Conservation (phyloP, 2,329 filamentous ascomycete genomes). For the Colletotrichum paranaense region DNA sequence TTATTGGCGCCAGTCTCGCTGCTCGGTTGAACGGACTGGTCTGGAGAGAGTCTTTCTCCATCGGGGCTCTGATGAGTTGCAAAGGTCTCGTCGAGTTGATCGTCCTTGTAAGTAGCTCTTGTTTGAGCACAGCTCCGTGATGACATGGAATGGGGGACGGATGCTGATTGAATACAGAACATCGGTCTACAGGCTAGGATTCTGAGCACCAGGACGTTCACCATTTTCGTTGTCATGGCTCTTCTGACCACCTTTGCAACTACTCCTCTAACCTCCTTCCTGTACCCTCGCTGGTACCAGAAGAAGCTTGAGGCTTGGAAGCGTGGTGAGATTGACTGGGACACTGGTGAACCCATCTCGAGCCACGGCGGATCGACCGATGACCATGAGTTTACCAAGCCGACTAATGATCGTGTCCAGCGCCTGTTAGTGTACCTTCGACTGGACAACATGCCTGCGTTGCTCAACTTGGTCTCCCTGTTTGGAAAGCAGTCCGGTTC, state of each 20-base stretch:
- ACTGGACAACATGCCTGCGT: conserved; percentile 83
- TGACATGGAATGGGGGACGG: neutral
- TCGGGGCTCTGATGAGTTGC: conserved; percentile 94
- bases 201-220: conserved; percentile 84
- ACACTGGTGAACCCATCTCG: conserved; percentile 52
- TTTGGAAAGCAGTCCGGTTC: conserved; percentile 63
- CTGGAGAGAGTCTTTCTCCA: conserved; percentile 90
- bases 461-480: conserved; percentile 85
- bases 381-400: conserved; percentile 59
- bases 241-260: conserved; percentile 87
- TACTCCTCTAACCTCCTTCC: conserved; percentile 76
- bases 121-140: neutral
- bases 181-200: conserved; percentile 87
- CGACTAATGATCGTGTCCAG: conserved; percentile 61
- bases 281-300: conserved; percentile 78
- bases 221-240: conserved; percentile 96
- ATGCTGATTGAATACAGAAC: conserved; percentile 49
- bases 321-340: conserved; percentile 92
- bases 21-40: conserved; percentile 81
- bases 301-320: conserved; percentile 69
- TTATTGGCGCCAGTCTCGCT: conserved; percentile 83
- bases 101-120: conserved; percentile 74
- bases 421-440: conserved; percentile 84
- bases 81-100: conserved; percentile 96
- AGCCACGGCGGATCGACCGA: conserved; percentile 39